These are phyloP conservation scores for Delonix regia DNA, from an alignment of 306 rosid species.

Conservation along the genomic window DNA sequence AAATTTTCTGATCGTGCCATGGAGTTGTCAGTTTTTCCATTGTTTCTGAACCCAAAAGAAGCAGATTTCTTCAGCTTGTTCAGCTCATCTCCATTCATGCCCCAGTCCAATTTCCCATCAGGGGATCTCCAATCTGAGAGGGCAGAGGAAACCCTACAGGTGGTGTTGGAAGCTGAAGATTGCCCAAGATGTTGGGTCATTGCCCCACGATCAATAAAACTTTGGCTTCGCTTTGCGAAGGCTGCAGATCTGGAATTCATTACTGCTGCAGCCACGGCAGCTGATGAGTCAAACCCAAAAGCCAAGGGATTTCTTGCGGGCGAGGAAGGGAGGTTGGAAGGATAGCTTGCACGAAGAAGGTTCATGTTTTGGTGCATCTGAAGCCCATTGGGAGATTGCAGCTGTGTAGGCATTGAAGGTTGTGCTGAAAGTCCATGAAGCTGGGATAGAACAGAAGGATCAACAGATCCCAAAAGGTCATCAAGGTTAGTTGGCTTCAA, in stretches of 20 bases:
- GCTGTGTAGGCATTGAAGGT: background rate
- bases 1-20: conserved; percentile 40
- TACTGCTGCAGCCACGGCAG: conserved; percentile 88
- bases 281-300: conserved; percentile 76
- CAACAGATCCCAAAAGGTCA: conserved; percentile 74
- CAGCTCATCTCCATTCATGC: conserved; percentile 81
- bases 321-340: conserved; percentile 74
- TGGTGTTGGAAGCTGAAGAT: conserved; percentile 61
- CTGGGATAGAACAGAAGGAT: conserved; percentile 67
- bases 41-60: conserved; percentile 82
- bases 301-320: conserved; percentile 72
- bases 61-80: conserved; percentile 93
- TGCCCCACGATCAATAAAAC: conserved; percentile 89
- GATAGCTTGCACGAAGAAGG: conserved; percentile 92
- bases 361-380: conserved; percentile 87
- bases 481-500: conserved; percentile 87
- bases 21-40: conserved; percentile 37
- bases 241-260: conserved; percentile 95
- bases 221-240: conserved; percentile 93
- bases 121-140: conserved; percentile 89
- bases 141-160: conserved; percentile 59
- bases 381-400: conserved; percentile 66
- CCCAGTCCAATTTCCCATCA: conserved; percentile 87
- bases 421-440: conserved; percentile 65
- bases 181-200: conserved; percentile 49